phyloP scores from a whole-genome alignment of 352 stramenopile species.

The Phytophthora litchii region DNA sequence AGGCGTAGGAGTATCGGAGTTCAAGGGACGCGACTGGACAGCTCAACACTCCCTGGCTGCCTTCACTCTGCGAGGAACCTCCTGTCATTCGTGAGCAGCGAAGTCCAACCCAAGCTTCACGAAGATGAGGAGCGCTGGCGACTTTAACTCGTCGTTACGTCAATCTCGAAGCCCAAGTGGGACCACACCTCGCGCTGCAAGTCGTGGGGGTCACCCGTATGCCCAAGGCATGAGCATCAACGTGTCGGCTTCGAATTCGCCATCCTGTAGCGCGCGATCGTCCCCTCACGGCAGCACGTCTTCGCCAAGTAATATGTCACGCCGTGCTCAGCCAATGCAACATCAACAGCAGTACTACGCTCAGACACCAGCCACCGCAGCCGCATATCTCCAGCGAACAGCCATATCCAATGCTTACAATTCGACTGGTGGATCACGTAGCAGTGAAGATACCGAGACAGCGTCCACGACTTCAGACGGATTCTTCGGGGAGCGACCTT shows the following conservation, averaged over 20 bases:
- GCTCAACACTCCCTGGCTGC: constrained; percentile 6
- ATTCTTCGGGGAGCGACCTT: constrained; percentile 33
- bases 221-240: constrained; percentile 52
- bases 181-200: constrained; percentile 18
- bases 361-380: constrained; percentile 10
- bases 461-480: constrained; percentile 62
- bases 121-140: constrained; percentile 41
- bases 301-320: constrained; percentile 28
- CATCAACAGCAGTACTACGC: constrained; percentile 35
- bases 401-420: constrained; percentile 74
- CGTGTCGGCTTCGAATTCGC: constrained; percentile 45
- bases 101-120: background rate
- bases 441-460: constrained; percentile 61
- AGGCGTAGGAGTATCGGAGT: constrained; percentile 7
- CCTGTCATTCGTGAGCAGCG: background rate
- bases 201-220: constrained; percentile 17
- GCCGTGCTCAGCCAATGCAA: constrained; percentile 33
- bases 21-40: constrained; percentile 27
- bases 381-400: constrained; percentile 57
- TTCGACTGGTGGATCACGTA: constrained; percentile 25
- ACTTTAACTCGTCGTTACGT: constrained; percentile 39
- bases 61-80: constrained; percentile 5
- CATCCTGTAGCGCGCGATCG: constrained; percentile 36
- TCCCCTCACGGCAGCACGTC: constrained; percentile 36
- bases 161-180: constrained; percentile 32